These are phyloP conservation scores for Huntiella savannae DNA, from an alignment of 2,329 filamentous ascomycete species.

Conservation along the genomic window DNA sequence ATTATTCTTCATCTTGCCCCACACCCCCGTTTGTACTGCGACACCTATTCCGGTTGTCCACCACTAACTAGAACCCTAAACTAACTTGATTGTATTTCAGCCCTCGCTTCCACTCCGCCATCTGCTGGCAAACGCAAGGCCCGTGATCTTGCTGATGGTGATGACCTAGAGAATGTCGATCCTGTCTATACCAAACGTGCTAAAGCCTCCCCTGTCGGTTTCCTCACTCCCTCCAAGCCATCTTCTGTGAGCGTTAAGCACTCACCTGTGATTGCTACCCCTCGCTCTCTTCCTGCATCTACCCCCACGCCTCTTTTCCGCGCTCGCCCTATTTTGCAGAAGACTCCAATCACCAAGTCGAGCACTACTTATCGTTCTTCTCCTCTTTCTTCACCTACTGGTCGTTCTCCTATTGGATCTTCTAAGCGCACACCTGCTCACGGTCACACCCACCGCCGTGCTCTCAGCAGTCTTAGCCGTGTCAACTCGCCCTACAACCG, in stretches of 20 bases:
- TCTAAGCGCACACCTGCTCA: constrained; percentile 45
- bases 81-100: constrained; percentile 5
- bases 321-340: constrained; percentile 28
- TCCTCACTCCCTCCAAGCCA: constrained; percentile 25
- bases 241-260: constrained; percentile 17
- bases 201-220: constrained; percentile 22
- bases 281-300: constrained; percentile 16
- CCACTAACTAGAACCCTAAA: constrained; percentile 2
- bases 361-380: constrained; percentile 26
- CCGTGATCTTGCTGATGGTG: constrained; percentile 26
- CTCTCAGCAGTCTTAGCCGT: constrained; percentile 44
- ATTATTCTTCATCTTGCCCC: background rate
- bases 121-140: constrained; percentile 39
- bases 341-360: constrained; percentile 30
- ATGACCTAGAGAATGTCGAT: constrained; percentile 43
- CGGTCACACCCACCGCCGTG: constrained; percentile 39
- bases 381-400: constrained; percentile 39
- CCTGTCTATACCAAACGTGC: constrained; percentile 40
- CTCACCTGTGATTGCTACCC: constrained; percentile 17
- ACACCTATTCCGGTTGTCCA: background rate
- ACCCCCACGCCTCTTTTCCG: constrained; percentile 17
- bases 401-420: constrained; percentile 54
- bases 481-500: constrained; percentile 49
- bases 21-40: background rate
- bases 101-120: constrained; percentile 15